Evolutionary conservation across 176 grass and related monocot species (phyloP).

Genomic region (Triticum urartu): DNA sequence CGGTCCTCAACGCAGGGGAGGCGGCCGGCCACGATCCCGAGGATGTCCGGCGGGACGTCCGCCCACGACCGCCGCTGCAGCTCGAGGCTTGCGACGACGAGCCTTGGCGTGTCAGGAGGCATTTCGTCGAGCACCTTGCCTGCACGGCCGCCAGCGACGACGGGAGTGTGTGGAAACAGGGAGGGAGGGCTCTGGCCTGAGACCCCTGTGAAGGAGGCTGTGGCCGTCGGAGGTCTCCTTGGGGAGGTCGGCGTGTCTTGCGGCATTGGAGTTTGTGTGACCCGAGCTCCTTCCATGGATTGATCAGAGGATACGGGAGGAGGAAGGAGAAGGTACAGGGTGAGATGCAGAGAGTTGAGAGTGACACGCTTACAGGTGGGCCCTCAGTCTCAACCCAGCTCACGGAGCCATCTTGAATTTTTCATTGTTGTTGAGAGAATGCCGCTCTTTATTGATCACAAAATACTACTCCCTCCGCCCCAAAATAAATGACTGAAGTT

Average conservation of each 20-base stretch:
- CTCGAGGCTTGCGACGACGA: not conserved
- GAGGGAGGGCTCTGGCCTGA: not conserved
- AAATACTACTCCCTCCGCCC: too few species aligned
- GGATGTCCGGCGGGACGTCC: conserved; percentile 35
- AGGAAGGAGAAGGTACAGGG: too few species aligned
- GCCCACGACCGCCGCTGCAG: conserved; percentile 6
- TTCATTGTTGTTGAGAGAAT: too few species aligned
- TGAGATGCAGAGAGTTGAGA: too few species aligned
- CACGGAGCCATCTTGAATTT: too few species aligned
- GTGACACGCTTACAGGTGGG: too few species aligned
- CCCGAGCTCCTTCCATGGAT: too few species aligned
- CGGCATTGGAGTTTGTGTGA: not conserved
- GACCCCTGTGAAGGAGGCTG: not conserved
- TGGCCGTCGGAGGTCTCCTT: not conserved
- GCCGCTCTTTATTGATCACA: too few species aligned
- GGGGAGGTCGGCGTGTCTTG: not conserved
- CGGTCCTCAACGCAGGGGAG: conserved; percentile 34
- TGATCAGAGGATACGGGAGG: too few species aligned
- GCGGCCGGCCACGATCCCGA: conserved; percentile 17
- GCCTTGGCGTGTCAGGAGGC: not conserved
- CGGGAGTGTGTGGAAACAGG: not conserved
- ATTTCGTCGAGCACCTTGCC: conserved; percentile 33
- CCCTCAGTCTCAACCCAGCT: too few species aligned
- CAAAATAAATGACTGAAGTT: too few species aligned
- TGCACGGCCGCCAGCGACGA: not conserved